These are phyloP conservation scores for Tubosaeta sp. DNA, from an alignment of 768 basidiomycete species.

Conservation along the genomic window DNA sequence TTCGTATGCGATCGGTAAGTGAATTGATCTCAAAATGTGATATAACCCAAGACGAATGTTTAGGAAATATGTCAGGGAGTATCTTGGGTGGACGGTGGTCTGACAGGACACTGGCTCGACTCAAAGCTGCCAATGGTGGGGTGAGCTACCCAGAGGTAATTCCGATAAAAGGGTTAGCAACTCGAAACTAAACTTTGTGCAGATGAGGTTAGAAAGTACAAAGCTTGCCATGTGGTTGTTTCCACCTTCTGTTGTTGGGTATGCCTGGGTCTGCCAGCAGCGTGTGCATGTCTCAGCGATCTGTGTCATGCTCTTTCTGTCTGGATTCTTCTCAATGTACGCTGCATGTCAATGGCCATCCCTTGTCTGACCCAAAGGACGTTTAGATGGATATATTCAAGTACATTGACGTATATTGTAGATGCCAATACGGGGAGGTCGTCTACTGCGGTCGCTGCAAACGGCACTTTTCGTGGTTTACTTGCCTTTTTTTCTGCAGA, in stretches of 20 bases:
- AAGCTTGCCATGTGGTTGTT: constrained; percentile 46
- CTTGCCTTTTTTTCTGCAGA: constrained; percentile 69
- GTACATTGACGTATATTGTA: constrained; percentile 80
- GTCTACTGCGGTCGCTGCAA: constrained; percentile 70
- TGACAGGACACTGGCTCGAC: constrained; percentile 43
- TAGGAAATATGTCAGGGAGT: constrained; percentile 50
- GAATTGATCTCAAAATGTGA: neutral
- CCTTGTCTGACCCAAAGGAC: neutral
- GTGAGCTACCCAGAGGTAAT: constrained; percentile 61
- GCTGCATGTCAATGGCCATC: constrained; percentile 17
- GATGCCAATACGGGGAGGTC: constrained; percentile 83
- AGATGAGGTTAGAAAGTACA: constrained; percentile 77
- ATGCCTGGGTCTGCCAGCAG: constrained; percentile 73
- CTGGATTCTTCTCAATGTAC: constrained; percentile 73
- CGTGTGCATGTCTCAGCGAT: constrained; percentile 64
- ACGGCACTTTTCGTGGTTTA: constrained; percentile 69
- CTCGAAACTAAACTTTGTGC: neutral
- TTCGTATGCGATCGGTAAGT: constrained; percentile 63
- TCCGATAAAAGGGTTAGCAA: too few species aligned
- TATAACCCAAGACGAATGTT: neutral
- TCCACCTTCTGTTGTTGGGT: constrained; percentile 60
- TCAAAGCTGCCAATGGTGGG: constrained; percentile 48
- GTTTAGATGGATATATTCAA: constrained; percentile 58
- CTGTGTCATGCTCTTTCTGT: constrained; percentile 68
- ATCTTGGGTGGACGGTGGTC: constrained; percentile 61